Evolutionary conservation across 768 basidiomycete species (phyloP).

Genomic region (Auriscalpium orientale): DNA sequence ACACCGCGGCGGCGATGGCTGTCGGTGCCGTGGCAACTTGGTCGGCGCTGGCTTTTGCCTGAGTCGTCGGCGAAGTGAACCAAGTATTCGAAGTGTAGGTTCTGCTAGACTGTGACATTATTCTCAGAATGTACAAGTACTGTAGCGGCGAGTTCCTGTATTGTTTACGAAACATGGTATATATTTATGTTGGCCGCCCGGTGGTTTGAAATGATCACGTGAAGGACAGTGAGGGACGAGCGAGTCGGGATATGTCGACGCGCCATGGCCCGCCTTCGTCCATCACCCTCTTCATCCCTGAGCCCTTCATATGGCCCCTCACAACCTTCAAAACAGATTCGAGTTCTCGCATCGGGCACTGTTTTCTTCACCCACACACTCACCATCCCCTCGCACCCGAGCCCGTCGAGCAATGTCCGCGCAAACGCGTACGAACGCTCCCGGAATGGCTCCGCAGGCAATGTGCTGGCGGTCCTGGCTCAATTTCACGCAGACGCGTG

Average conservation of each 20-base stretch:
- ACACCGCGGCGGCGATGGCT: conserved; percentile 55
- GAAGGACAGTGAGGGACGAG: background rate
- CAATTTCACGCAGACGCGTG: conserved; percentile 64
- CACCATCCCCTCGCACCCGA: conserved; percentile 50
- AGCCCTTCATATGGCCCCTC: conserved; percentile 12
- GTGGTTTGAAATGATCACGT: too few relatives aligned
- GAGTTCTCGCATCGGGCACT: conserved; percentile 74
- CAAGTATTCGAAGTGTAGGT: too few relatives aligned
- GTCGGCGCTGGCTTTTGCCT: conserved; percentile 65
- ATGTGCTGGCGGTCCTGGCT: conserved; percentile 60
- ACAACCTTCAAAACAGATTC: conserved; percentile 33
- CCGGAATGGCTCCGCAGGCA: conserved; percentile 68
- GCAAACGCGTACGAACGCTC: conserved; percentile 63
- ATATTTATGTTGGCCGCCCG: too few relatives aligned
- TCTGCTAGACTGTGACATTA: too few relatives aligned
- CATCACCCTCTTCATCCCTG: conserved; percentile 7
- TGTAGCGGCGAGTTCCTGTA: too few relatives aligned
- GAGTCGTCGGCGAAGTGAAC: conserved; percentile 5
- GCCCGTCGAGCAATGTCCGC: conserved; percentile 49
- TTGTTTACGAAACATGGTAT: too few relatives aligned
- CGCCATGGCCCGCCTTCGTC: conserved; percentile 23
- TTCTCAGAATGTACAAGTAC: too few relatives aligned
- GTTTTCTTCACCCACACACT: conserved; percentile 75
- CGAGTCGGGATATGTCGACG: too few relatives aligned
- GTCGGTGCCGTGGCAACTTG: conserved; percentile 67